phyloP scores from a whole-genome alignment of 2,329 filamentous ascomycete genomes.

The Colletotrichum melonis region DNA sequence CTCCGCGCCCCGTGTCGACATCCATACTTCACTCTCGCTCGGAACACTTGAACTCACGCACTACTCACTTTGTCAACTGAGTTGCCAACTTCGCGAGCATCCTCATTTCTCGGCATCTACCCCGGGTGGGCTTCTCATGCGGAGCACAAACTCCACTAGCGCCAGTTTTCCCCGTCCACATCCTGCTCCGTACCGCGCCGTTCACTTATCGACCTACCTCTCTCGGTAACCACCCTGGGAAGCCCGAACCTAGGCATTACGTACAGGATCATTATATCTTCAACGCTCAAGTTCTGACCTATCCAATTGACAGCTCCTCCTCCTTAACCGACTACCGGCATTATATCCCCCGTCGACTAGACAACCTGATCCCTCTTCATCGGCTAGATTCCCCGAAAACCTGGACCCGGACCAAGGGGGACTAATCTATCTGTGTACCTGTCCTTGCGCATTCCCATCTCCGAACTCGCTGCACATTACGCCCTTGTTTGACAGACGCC shows the following conservation, averaged over 20 bases:
- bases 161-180: slow-evolving; percentile 8
- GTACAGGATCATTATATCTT: slow-evolving; percentile 5
- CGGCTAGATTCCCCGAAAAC: slow-evolving; percentile 1
- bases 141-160: slow-evolving; percentile 23
- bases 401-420: not conserved
- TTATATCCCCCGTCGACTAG: not conserved
- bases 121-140: not conserved
- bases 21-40: not conserved
- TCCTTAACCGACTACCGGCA: not conserved
- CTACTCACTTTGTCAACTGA: not conserved
- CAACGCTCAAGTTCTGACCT: not conserved
- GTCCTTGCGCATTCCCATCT: not conserved
- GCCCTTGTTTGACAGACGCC: not conserved
- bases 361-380: not conserved
- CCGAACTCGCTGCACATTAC: slow-evolving; percentile 4
- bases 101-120: not conserved
- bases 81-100: not conserved
- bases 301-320: not conserved
- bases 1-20: not conserved
- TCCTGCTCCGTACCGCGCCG: not conserved
- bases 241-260: slow-evolving; percentile 15
- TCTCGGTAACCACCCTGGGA: slow-evolving; percentile 5
- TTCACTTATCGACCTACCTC: slow-evolving; percentile 28
- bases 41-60: not conserved
- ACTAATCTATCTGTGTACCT: not conserved